Conservation (phyloP, 2,329 filamentous ascomycete species). For the Huntiella moniliformis region DNA sequence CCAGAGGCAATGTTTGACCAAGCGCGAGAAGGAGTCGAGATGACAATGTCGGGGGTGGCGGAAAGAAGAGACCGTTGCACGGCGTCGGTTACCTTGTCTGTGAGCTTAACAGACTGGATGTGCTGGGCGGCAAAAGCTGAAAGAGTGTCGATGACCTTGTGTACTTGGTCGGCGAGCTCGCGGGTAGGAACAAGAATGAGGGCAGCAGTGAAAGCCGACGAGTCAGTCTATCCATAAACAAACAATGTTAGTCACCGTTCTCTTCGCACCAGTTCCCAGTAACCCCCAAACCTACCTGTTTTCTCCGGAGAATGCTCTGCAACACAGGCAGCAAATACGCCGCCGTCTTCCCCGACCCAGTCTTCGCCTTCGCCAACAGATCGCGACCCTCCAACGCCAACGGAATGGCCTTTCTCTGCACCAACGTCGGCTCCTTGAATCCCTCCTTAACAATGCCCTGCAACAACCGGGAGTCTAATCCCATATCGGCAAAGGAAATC, state of each 20-base stretch:
- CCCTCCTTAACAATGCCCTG: conserved; percentile 72
- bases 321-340: conserved; percentile 85
- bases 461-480: conserved; percentile 67
- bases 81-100: conserved; percentile 73
- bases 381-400: conserved; percentile 74
- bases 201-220: conserved; percentile 42
- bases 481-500: conserved; percentile 52
- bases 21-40: conserved; percentile 77
- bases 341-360: conserved; percentile 93
- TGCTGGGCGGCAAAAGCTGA: conserved; percentile 72
- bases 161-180: conserved; percentile 83
- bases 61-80: conserved; percentile 76
- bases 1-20: conserved; percentile 49
- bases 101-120: conserved; percentile 66
- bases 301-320: conserved; percentile 63
- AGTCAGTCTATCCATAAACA: conserved; percentile 20
- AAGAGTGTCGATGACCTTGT: conserved; percentile 58
- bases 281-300: conserved; percentile 31
- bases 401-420: conserved; percentile 77
- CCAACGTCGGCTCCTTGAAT: conserved; percentile 70
- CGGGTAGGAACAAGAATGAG: conserved; percentile 86
- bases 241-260: conserved; percentile 8
- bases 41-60: conserved; percentile 71
- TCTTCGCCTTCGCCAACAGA: conserved; percentile 80
- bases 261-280: no score